Base-by-base conservation (phyloP, 495 filamentous ascomycete genomes). In the Endocarpon pusillum region DNA sequence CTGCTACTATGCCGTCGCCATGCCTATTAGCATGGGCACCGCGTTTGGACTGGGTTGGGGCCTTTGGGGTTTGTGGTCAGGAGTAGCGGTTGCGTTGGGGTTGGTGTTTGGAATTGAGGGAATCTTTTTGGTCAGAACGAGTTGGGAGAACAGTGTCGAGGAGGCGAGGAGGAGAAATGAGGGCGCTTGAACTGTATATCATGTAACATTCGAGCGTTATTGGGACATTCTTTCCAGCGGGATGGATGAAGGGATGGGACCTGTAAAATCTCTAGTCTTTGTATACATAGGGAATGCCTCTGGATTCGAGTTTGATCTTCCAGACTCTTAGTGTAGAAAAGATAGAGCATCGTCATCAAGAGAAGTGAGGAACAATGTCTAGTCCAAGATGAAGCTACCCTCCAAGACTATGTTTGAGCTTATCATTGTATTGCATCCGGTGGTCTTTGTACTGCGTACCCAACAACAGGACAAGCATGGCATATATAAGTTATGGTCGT, bases 1-100 rank as follows among this genome's bases (percentile, higher is more conserved):
- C 33, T 74, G 71, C 32, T 96, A 94, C 55, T 96, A 96, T 57
- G 54, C 66, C 3, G 62, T 94, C 26, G 87, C 79, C 0, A 64
- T 94, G 62, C 87, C 85, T 1, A 69, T 93, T 23, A 84, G 78
- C 29, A 76, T 89, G 46, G 71, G 71, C 1, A 67, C 75, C 1
- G 74, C 70, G 0, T 93, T 92, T 49, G 71, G 66, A 0, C 53
- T 84, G 11, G 55, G 61, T 24, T 87, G 78, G 81, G 67, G 71
- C 18, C 58, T 92, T 27, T 55, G 67, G 21, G 81, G 87, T 5
- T 55, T 96, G 23, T 94, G 86, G 86, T 56, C 69, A 18, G 81
- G 81, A n/a, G 73, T 84, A 16, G 77, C 77, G 1, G 41, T 81
- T 42, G 80, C 76, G 1, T 54, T 85, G 2, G 50, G 62, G 15